Evolutionary conservation across 2,329 filamentous ascomycete genomes (phyloP), one percentile per base, ranked within the genome.

Genomic region (Colletotrichum plurivorum): DNA sequence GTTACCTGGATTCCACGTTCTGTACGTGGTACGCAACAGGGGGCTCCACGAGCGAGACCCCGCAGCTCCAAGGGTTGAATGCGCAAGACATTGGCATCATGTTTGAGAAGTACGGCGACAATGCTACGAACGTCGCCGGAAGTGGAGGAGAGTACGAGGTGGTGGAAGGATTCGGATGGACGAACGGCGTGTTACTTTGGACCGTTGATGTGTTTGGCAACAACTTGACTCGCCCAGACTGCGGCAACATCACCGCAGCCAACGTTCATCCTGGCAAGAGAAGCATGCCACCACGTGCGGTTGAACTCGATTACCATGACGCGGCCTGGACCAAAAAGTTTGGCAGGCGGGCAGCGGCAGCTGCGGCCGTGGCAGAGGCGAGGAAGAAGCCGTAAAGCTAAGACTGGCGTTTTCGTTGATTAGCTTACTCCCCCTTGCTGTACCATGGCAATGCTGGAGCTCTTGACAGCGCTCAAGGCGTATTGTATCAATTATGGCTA

Each of bases 11-110:
- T 77, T 90, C 87, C 18, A 84, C 90, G 0, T 92, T 92, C 75
- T 93, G 90, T 81, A 92, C 90, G 0, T 92, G 90, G 90, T 88
- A 86, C 67, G 88, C 88, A 6, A 92, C 90, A 0, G 90, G 90
- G 22, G 90, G 90, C 4, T 84, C 85, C 2, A 92, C 89, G 0
- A 81, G 81, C 12, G 78, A 82, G 71, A 84, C 81, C 49, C 86
- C 85, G 36, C 85, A 83, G 76, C 81, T 90, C 62, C 76, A 78
- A 16, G 86, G 86, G 1, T 76, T 87, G 1, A 74, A 78, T 0
- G 73, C 81, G 1, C 73, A 80, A 7, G 79, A 83, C 20, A 78
- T 78, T 8, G 90, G 90, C 22, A 88, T 87, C 76, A 92, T 93
- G 83, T 93, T 92, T 75, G 90, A 93, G 77, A 92, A 92, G 82